Base-by-base conservation (phyloP, 352 stramenopile species). In the Globisporangium camurandrum region DNA sequence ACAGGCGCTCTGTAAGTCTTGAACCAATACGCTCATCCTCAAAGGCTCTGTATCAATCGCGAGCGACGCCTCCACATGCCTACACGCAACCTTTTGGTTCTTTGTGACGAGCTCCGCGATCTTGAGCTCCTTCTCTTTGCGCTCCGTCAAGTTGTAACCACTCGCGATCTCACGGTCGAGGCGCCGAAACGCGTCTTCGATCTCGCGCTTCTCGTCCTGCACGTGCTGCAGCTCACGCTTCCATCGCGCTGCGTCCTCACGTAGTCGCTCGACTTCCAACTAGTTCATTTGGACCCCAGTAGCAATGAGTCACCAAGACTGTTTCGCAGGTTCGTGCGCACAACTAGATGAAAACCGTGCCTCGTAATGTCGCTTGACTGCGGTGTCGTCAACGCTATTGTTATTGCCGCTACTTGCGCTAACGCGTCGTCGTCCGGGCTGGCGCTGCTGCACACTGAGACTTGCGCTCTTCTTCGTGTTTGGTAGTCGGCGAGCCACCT, bases 51-150 rank as follows among this genome's bases (percentile, higher is more conserved):
- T n/a, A n/a, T n/a, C n/a, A n/a, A n/a, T n/a, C n/a, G n/a, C n/a
- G n/a, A n/a, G n/a, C n/a, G n/a, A n/a, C n/a, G n/a, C n/a, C n/a
- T 33, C 0, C 23, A 12, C 8, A 33, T 3, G 20, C 40, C 17
- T 22, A 46, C 8, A 33, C 44, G 11, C 11, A 82, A n/a, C 70
- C 59, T 75, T 81, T 59, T 74, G 63, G 23, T 83, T 86, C 49
- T 86, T 86, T 3, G 64, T 59, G 20, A 81, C 37, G 20, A 86
- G 54, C 43, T 86, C 74, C 1, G 64, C 61, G 51, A 86, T 86
- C 36, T 65, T 66, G 30, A 83, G 47, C 33, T 86, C 74, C 26
- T 86, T 86, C 47, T 86, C 68, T 42, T 78, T 80, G 14, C 73
- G 62, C 57, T 85, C 73, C 4, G 48, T 46, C 27, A 86, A 64